Base-by-base conservation (phyloP, 225 moss, liverwort and hornwort genomes). In the Physcomitrellopsis africana region DNA sequence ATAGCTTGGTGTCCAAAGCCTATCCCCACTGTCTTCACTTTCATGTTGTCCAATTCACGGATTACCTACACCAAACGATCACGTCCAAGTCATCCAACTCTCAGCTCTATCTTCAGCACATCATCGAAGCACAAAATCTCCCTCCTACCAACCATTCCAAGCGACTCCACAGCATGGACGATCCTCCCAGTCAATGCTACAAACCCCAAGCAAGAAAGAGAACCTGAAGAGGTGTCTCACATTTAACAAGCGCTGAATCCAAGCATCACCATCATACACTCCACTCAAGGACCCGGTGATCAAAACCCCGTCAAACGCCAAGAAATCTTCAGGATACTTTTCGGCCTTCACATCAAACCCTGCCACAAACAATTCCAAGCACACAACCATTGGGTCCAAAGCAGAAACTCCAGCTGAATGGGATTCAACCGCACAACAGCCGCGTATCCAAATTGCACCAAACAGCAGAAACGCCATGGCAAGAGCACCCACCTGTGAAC, bases 1-100 rank as follows among this genome's bases (percentile, higher is more conserved):
- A 96, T 90, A 8, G 89, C 94, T 85, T 96, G 94, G 70, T 96
- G 96, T 24, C 94, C 96, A 61, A 96, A 96, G 79, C 94, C 94
- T 67, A 96, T 94, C 15, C 96, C 96, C 43, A 94, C 92, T 15
- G 94, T 96, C 86, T 86, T 94, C 59, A 96, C 77, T 69, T 79
- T 86, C 68, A 76, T 85, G 76, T 76, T 74, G 67, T 96, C 92
- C 63, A 94, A 65, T 42, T 79, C 75, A 72, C 73, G 79, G 45
- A 96, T 92, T 62, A 91, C 92, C 89, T 94, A 76, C 54, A 37
- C 18, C 67, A 4, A 53, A 15, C 46, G 1, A 51, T 22, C 75
- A 59, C 43, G 11, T 17, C 16, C 44, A 64, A 0, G 45, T 37
- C 51, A 67, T 63, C 62, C 8, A 37, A 14, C 5, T 7, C 26